phyloP scores from a whole-genome alignment of 1,284 basidiomycete species.

The Volvariella surrecta region DNA sequence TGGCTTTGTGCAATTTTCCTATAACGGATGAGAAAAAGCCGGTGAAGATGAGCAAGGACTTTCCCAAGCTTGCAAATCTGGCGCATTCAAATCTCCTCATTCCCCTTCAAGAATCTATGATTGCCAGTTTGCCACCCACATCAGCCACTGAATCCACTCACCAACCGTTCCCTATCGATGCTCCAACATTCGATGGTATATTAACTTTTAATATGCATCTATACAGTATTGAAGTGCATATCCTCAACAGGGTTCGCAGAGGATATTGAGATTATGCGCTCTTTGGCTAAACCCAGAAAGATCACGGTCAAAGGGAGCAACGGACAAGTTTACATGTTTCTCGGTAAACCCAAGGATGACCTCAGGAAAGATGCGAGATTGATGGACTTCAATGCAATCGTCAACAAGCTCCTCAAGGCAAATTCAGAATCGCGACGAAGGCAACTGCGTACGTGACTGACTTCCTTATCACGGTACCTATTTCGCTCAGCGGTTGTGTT shows the following conservation, averaged over 20 bases:
- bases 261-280: constrained; percentile 87
- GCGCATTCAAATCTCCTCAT: constrained; percentile 71
- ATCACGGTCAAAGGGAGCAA: constrained; percentile 82
- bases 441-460: constrained; percentile 63
- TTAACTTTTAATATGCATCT: background rate
- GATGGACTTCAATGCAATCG: constrained; percentile 98
- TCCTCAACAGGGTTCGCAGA: constrained; percentile 60
- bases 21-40: constrained; percentile 40
- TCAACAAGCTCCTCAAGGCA: constrained; percentile 94
- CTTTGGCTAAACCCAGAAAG: constrained; percentile 90
- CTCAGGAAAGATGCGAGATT: constrained; percentile 94
- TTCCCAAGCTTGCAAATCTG: constrained; percentile 50
- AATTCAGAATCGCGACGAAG: constrained; percentile 89
- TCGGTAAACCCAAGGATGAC: constrained; percentile 98
- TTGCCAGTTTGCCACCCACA: constrained; percentile 76
- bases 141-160: constrained; percentile 59
- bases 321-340: constrained; percentile 83
- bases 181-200: constrained; percentile 72
- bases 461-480: background rate
- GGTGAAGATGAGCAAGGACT: constrained; percentile 58
- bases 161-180: constrained; percentile 74
- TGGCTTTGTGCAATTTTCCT: constrained; percentile 56
- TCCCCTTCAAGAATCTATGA: constrained; percentile 91
- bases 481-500: constrained; percentile 5
- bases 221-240: constrained; percentile 5